These are phyloP conservation scores for Verruconis gallopava DNA, from an alignment of 2,329 filamentous ascomycete genomes.

Conservation along the genomic window DNA sequence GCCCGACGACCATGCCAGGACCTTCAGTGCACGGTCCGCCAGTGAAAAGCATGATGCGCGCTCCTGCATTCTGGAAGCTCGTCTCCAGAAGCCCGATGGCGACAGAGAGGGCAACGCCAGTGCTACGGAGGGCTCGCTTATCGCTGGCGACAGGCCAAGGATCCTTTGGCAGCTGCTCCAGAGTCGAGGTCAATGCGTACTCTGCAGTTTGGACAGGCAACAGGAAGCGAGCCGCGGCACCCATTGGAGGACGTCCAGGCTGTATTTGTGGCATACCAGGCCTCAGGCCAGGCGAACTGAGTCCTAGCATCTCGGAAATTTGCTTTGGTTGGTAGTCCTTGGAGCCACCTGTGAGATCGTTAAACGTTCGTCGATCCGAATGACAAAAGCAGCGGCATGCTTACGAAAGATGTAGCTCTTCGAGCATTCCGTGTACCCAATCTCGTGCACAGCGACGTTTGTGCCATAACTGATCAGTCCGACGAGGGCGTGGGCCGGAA, in stretches of 20 bases:
- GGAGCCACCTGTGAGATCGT: no score
- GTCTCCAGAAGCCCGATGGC: constrained; percentile 86
- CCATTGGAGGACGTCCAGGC: constrained; percentile 61
- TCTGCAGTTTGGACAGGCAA: constrained; percentile 91
- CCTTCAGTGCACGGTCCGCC: constrained; percentile 92
- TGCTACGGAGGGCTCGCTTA: constrained; percentile 78
- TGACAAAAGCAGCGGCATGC: no score
- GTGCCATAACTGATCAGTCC: constrained; percentile 82
- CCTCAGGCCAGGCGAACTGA: constrained; percentile 58
- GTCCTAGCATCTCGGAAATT: constrained; percentile 97
- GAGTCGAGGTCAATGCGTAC: constrained; percentile 89
- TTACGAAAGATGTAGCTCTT: constrained; percentile 99
- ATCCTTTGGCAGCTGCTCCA: constrained; percentile 92
- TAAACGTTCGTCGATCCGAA: no score
- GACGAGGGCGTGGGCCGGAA: constrained; percentile 70
- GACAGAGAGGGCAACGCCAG: constrained; percentile 90
- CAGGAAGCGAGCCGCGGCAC: constrained; percentile 78
- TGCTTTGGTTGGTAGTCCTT: constrained; percentile 98
- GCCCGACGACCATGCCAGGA: constrained; percentile 90
- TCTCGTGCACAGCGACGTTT: constrained; percentile 96
- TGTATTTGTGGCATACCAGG: constrained; percentile 53
- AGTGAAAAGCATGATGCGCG: constrained; percentile 92
- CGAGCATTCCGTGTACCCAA: constrained; percentile 93
- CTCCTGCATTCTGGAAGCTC: constrained; percentile 90
- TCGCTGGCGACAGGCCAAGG: constrained; percentile 96